These are phyloP conservation scores for Blastocystis sp. DNA, from an alignment of 352 stramenopile genomes.

Conservation along the genomic window DNA sequence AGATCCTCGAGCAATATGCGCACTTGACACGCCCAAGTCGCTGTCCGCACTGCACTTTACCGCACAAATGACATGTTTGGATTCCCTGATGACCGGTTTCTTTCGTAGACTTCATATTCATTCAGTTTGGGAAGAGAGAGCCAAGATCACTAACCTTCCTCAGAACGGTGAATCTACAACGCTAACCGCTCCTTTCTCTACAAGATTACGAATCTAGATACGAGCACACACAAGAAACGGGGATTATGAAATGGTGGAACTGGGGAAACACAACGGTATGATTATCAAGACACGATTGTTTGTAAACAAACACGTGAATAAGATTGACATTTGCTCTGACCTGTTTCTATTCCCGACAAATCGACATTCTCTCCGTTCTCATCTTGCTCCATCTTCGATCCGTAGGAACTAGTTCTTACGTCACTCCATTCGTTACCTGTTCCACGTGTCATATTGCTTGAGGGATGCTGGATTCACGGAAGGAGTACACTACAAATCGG, in stretches of 20 bases:
- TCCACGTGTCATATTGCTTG: slow-evolving; percentile 22
- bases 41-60: slow-evolving; percentile 52
- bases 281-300: too few relatives aligned
- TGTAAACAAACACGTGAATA: neutral
- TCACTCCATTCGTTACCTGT: neutral
- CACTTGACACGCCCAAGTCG: slow-evolving; percentile 39
- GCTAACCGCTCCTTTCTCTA: neutral
- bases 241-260: neutral
- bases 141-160: too few relatives aligned
- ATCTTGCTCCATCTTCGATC: neutral
- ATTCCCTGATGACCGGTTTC: slow-evolving; percentile 1
- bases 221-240: neutral
- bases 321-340: neutral
- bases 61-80: slow-evolving; percentile 56
- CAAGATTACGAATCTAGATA: neutral
- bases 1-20: slow-evolving; percentile 13
- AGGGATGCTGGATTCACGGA: slow-evolving; percentile 26
- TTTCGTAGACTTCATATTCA: slow-evolving; percentile 4
- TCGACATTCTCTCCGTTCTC: neutral
- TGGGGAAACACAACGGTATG: too few relatives aligned
- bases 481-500: neutral
- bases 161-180: neutral
- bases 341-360: neutral
- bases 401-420: neutral
- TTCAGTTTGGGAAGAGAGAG: neutral